A percentile compares a stretch with the other conserved stretches of the same genome.
phyloP scores from a whole-genome alignment of 1,139 yeast species.

The Candida pseudoviswanathii region DNA sequence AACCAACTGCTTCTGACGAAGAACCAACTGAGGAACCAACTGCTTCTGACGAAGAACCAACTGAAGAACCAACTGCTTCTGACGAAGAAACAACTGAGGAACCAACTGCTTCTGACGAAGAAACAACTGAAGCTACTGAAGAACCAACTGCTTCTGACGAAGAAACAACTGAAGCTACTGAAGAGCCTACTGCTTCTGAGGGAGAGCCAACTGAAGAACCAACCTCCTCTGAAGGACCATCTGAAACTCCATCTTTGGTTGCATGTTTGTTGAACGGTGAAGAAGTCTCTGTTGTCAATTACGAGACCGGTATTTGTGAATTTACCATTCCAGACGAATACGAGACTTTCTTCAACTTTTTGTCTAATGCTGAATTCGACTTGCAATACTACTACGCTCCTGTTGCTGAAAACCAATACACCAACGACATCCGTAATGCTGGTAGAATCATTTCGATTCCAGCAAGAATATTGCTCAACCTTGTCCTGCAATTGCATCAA shows the following conservation, averaged over 20 bases:
- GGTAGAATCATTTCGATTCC: constrained; percentile 39
- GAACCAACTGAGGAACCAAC: constrained; percentile 1
- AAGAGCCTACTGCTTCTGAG: not conserved
- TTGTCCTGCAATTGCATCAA: constrained; percentile 30
- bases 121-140: not conserved
- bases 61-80: constrained; percentile 11
- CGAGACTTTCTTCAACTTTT: constrained; percentile 31
- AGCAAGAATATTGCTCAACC: constrained; percentile 29
- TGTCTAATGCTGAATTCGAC: constrained; percentile 34
- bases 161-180: not conserved
- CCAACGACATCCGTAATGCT: constrained; percentile 38
- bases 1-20: not conserved
- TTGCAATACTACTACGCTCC: constrained; percentile 41
- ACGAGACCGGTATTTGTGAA: constrained; percentile 44
- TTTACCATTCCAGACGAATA: constrained; percentile 35
- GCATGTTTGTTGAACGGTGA: constrained; percentile 41
- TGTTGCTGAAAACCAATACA: constrained; percentile 28
- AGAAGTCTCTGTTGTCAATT: constrained; percentile 38
- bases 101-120: not conserved
- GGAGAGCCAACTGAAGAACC: not conserved
- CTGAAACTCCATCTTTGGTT: constrained; percentile 19
- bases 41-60: constrained; percentile 17
- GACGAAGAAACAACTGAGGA: constrained; percentile 3
- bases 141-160: not conserved
- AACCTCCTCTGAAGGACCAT: not conserved